phyloP scores from a whole-genome alignment of 495 filamentous ascomycete genomes.

The Bryoglossum gracile region DNA sequence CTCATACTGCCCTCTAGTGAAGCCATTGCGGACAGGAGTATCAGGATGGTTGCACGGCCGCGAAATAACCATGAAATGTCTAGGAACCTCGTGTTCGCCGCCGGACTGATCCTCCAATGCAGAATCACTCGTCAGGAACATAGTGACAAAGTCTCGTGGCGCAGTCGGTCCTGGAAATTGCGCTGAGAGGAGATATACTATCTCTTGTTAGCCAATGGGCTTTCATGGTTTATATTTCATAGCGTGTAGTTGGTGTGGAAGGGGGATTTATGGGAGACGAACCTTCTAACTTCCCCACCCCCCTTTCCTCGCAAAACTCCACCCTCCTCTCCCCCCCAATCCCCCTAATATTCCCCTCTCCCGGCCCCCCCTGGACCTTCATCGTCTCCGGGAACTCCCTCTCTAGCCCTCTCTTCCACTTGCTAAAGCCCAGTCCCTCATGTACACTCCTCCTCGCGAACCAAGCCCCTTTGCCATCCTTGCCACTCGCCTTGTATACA shows the following conservation, averaged over 20 bases:
- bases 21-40: slow-evolving; percentile 57
- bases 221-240: not conserved
- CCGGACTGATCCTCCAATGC: slow-evolving; percentile 15
- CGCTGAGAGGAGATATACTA: slow-evolving; percentile 77
- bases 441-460: slow-evolving; percentile 85
- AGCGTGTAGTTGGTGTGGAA: too few species aligned
- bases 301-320: slow-evolving; percentile 47
- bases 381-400: slow-evolving; percentile 59
- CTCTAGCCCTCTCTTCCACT: slow-evolving; percentile 53
- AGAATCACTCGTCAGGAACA: slow-evolving; percentile 55
- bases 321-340: slow-evolving; percentile 73
- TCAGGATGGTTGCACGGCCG: slow-evolving; percentile 73
- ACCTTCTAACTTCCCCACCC: slow-evolving; percentile 53
- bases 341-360: slow-evolving; percentile 68
- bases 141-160: slow-evolving; percentile 77
- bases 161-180: slow-evolving; percentile 86
- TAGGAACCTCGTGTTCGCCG: slow-evolving; percentile 28
- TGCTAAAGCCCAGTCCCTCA: slow-evolving; percentile 61
- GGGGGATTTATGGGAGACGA: too few species aligned
- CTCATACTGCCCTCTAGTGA: slow-evolving; percentile 81
- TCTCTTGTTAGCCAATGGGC: not conserved
- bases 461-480: slow-evolving; percentile 82
- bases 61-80: slow-evolving; percentile 80
- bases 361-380: slow-evolving; percentile 49
- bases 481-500: slow-evolving; percentile 71